Evolutionary conservation across 225 moss, liverwort and hornwort genomes (phyloP).

Genomic region (Pseudisothecium myosuroides): DNA sequence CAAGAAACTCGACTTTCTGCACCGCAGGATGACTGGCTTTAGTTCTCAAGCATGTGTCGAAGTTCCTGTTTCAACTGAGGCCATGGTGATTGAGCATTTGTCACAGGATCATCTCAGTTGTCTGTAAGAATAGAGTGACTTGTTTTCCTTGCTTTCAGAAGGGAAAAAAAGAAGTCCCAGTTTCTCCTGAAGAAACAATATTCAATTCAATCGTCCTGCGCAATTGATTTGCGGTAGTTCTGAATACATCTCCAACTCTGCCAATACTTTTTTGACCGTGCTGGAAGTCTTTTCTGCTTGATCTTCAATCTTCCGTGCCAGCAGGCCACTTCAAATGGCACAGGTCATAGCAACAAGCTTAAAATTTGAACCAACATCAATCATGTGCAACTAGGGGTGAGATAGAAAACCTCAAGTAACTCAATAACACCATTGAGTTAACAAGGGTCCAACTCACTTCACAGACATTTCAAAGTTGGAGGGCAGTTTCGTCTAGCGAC

Average conservation of each 20-base stretch:
- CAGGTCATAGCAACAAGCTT: background rate
- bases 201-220: background rate
- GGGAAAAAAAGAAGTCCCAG: background rate
- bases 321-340: too few species aligned
- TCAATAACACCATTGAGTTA: background rate
- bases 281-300: background rate
- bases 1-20: background rate
- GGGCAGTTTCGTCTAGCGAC: background rate
- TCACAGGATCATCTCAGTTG: background rate
- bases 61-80: background rate
- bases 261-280: background rate
- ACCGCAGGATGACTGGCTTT: background rate
- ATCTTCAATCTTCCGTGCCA: background rate
- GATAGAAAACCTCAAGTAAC: background rate
- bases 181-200: background rate
- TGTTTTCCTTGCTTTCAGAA: background rate
- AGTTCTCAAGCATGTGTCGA: background rate
- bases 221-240: background rate
- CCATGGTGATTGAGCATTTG: background rate
- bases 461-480: background rate
- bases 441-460: background rate
- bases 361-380: background rate
- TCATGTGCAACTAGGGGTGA: background rate
- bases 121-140: background rate
- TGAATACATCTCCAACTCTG: background rate